Base-by-base conservation (phyloP, 2,329 filamentous ascomycete genomes). In the Blastomyces gilchristii region DNA sequence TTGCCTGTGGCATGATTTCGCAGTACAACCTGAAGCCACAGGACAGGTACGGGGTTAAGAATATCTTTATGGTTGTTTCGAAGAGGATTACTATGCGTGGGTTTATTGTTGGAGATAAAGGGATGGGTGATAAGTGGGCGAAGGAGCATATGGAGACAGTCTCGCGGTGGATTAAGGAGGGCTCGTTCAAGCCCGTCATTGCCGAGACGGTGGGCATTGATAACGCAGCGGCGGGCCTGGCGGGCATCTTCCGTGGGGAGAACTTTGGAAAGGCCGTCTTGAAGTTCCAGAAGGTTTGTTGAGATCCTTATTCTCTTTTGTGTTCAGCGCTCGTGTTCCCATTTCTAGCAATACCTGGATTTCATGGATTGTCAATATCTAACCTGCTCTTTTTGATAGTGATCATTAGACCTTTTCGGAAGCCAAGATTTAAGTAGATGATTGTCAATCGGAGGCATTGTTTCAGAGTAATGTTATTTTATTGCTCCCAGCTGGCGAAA, bases 211-310 rank as follows among this genome's bases (percentile, higher is more conserved):
- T 87, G 62, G 90, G 90, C 25, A 91, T 95, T 64, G 91, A 95
- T 65, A 86, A 89, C 65, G 87, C 87, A 0, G 79, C 85, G 6
- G 83, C 91, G 63, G 91, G 87, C 0, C 81, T 95, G 65, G 76
- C 93, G 14, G 88, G 85, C 14, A 86, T 95, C 79, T 81, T 94
- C 62, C 74, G 83, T 70, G 91, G 91, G 58, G 83, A 88, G 75
- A 95, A 95, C 79, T 89, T 91, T 76, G 91, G 91, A 68, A 96
- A 96, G 83, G 88, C 90, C 18, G 83, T 94, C 28, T 71, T 94
- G 70, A 88, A 90, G 80, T 84, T 87, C 47, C 68, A 85, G 77
- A 58, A 81, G 54, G 49, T 56, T 60, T 49, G 63, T 43, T 62
- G 45, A 59, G 14, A 18, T 47, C 11, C 8, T 39, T 43, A 11